Percentiles rank a stretch among this genome's conserved stretches.
Evolutionary conservation across 2,329 filamentous ascomycete genomes (phyloP).

Genomic region (Cercospora sp.): DNA sequence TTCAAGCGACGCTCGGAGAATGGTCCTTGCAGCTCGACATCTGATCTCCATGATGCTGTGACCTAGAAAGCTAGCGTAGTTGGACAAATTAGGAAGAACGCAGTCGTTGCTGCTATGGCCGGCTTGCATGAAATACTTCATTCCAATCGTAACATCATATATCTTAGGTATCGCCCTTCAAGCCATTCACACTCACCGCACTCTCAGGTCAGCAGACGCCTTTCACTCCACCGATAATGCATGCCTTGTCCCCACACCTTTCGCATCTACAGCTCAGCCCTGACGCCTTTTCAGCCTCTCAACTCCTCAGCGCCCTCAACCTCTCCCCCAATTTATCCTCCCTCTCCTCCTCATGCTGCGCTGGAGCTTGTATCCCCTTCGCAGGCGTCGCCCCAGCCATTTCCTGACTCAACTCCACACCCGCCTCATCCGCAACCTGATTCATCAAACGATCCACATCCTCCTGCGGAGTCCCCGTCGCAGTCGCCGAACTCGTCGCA

Average conservation of each 20-base stretch:
- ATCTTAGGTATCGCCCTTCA: not conserved
- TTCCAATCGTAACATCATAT: slow-evolving; percentile 10
- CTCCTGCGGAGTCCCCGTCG: slow-evolving; percentile 72
- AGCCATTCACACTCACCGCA: too few relatives aligned
- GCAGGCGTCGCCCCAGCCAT: slow-evolving; percentile 62
- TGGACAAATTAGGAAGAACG: too few relatives aligned
- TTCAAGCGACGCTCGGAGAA: too few relatives aligned
- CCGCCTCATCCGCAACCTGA: slow-evolving; percentile 84
- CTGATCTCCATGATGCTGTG: too few relatives aligned
- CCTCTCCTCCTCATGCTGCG: slow-evolving; percentile 65
- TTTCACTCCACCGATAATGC: too few relatives aligned
- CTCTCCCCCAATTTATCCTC: slow-evolving; percentile 70
- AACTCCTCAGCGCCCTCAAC: slow-evolving; percentile 56
- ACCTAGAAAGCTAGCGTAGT: too few relatives aligned
- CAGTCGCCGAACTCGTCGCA: slow-evolving; percentile 77
- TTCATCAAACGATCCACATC: slow-evolving; percentile 83
- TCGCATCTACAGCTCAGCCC: too few relatives aligned
- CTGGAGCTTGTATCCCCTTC: slow-evolving; percentile 57
- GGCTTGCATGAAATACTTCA: not conserved
- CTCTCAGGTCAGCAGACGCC: too few relatives aligned
- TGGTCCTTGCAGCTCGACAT: too few relatives aligned
- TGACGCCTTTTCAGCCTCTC: not conserved
- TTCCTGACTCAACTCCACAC: slow-evolving; percentile 77
- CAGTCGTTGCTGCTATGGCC: too few relatives aligned
- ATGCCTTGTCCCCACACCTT: too few relatives aligned